Evolutionary conservation across 2,329 filamentous ascomycete species (phyloP).

Genomic region (Colletotrichum brevisporum): DNA sequence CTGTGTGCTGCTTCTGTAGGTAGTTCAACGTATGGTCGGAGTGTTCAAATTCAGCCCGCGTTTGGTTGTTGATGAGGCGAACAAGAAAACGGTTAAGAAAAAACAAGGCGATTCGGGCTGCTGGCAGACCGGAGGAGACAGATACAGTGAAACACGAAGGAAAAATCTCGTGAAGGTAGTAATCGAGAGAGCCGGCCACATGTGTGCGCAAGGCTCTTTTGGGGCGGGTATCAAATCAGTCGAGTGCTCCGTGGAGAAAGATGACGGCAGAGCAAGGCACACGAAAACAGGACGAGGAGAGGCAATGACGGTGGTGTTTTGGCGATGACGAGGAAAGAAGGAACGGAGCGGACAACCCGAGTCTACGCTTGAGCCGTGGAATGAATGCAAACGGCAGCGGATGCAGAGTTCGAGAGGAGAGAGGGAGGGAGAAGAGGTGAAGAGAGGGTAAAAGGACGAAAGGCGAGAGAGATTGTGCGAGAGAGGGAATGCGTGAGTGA

Average conservation of each 20-base stretch:
- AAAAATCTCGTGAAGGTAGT: neutral
- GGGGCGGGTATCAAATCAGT: conserved; percentile 1
- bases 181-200: neutral
- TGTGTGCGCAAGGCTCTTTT: neutral
- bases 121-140: conserved; percentile 5
- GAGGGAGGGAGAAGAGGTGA: conserved; percentile 18
- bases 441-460: neutral
- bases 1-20: neutral
- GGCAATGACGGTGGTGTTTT: conserved; percentile 22
- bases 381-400: conserved; percentile 35
- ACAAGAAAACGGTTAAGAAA: neutral
- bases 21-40: conserved; percentile 11
- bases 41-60: conserved; percentile 18
- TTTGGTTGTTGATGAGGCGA: neutral
- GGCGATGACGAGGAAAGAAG: conserved; percentile 24
- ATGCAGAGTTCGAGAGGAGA: conserved; percentile 1
- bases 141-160: neutral
- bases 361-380: conserved; percentile 33
- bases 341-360: conserved; percentile 20
- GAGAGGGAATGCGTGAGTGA: conserved; percentile 12
- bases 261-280: conserved; percentile 5
- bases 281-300: neutral
- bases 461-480: neutral
- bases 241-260: neutral
- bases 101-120: neutral